phyloP scores from a whole-genome alignment of 768 basidiomycete species.

The Tricholoma matsutake region DNA sequence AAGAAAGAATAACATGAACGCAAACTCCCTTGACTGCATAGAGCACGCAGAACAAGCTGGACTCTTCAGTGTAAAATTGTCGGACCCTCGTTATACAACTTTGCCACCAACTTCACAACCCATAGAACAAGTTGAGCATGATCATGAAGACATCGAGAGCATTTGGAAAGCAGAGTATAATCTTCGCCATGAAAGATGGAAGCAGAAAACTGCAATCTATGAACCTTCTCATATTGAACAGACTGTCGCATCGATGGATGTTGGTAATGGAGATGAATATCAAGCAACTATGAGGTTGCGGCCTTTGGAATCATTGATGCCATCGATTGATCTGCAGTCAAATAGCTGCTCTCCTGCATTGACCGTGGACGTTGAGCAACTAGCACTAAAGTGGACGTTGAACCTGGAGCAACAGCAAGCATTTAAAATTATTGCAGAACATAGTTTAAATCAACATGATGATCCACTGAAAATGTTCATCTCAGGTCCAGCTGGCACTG shows the following conservation, averaged over 20 bases:
- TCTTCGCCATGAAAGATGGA: neutral
- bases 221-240: neutral
- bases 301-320: no score
- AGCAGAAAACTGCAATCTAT: neutral
- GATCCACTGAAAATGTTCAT: constrained; percentile 32
- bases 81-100: neutral
- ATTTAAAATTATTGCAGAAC: constrained; percentile 23
- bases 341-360: neutral
- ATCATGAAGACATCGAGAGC: neutral
- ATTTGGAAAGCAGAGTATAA: neutral
- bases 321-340: neutral
- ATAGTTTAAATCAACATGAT: constrained; percentile 14
- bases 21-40: neutral
- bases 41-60: neutral
- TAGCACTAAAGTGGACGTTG: constrained; percentile 21
- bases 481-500: constrained; percentile 15
- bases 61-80: neutral
- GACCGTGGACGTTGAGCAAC: constrained; percentile 10
- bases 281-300: neutral
- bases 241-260: neutral
- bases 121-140: neutral
- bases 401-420: no score
- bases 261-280: neutral
- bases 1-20: neutral
- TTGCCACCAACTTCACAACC: neutral